phyloP scores from a whole-genome alignment of 306 rosid genomes.

The Phaseolus lunatus region DNA sequence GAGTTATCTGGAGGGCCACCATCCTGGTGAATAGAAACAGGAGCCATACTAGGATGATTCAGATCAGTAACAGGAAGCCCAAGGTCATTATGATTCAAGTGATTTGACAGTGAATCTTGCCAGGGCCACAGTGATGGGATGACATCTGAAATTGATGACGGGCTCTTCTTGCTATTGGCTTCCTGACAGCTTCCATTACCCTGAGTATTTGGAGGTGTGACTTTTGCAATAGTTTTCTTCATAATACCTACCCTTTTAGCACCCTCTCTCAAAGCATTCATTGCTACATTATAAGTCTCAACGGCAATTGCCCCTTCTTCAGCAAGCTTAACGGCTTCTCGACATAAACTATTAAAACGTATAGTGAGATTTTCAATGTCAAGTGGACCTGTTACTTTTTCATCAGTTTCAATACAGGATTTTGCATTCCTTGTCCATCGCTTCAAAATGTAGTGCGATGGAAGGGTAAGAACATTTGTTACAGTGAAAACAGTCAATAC shows the following conservation, averaged over 20 bases:
- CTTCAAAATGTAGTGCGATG: constrained; percentile 68
- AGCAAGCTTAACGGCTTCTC: constrained; percentile 75
- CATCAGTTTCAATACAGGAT: constrained; percentile 53
- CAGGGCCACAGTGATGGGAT: constrained; percentile 67
- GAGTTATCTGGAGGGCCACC: constrained; percentile 59
- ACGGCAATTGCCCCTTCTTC: constrained; percentile 73
- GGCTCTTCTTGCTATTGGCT: constrained; percentile 59
- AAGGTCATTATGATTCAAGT: constrained; percentile 62
- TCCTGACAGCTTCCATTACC: constrained; percentile 62
- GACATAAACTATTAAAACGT: constrained; percentile 75
- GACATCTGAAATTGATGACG: constrained; percentile 50
- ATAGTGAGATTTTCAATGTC: constrained; percentile 60
- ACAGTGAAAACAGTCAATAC: constrained; percentile 86
- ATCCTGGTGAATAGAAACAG: constrained; percentile 65
- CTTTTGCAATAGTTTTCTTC: constrained; percentile 69
- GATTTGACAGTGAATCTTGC: constrained; percentile 65
- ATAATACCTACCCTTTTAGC: constrained; percentile 55
- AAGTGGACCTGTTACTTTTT: constrained; percentile 52
- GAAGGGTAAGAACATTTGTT: constrained; percentile 85
- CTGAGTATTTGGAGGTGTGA: constrained; percentile 54
- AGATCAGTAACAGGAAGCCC: constrained; percentile 66
- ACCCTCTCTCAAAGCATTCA: constrained; percentile 63
- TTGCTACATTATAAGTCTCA: constrained; percentile 75
- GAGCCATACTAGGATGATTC: constrained; percentile 59
- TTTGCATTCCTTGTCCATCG: constrained; percentile 84